These are phyloP conservation scores for Ramularia endophylla DNA, from an alignment of 2,329 filamentous ascomycete genomes.

Conservation along the genomic window DNA sequence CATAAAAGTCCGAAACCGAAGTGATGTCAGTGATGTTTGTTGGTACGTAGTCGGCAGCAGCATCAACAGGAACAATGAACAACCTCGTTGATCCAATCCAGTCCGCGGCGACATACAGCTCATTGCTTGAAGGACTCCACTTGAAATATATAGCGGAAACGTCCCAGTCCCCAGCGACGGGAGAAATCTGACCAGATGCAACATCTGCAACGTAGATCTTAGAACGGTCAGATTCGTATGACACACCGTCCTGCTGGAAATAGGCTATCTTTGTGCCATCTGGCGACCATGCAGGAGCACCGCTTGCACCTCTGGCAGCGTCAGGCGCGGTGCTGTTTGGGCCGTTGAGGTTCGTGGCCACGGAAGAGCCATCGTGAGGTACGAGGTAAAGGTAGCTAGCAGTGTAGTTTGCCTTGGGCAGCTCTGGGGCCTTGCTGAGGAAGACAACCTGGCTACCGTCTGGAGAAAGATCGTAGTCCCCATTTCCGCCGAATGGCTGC, in stretches of 20 bases:
- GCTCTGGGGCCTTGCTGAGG: slow-evolving; percentile 21
- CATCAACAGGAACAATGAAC: slow-evolving; percentile 21
- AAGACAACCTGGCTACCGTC: slow-evolving; percentile 22
- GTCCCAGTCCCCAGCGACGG: slow-evolving; percentile 21
- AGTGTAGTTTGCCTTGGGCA: slow-evolving; percentile 21
- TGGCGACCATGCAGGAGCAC: slow-evolving; percentile 17
- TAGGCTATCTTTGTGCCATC: slow-evolving; percentile 20
- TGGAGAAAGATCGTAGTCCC: slow-evolving; percentile 22
- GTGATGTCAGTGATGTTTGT: slow-evolving; percentile 21
- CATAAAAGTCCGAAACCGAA: slow-evolving; percentile 18
- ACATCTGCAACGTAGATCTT: slow-evolving; percentile 22
- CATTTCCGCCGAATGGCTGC: slow-evolving; percentile 17
- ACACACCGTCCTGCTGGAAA: slow-evolving; percentile 21
- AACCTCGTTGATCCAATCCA: slow-evolving; percentile 19
- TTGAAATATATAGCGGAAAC: slow-evolving; percentile 11
- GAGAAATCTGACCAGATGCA: slow-evolving; percentile 16
- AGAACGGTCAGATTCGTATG: slow-evolving; percentile 20
- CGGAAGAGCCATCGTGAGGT: slow-evolving; percentile 22
- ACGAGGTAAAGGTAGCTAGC: slow-evolving; percentile 23
- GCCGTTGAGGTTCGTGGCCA: slow-evolving; percentile 20
- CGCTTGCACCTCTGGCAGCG: slow-evolving; percentile 19
- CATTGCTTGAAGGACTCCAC: slow-evolving; percentile 15
- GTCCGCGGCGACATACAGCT: slow-evolving; percentile 19
- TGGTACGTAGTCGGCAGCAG: slow-evolving; percentile 18
- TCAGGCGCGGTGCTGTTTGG: slow-evolving; percentile 20